Base-by-base conservation (phyloP, 495 filamentous ascomycete species). In the Chaetomium fimeti region DNA sequence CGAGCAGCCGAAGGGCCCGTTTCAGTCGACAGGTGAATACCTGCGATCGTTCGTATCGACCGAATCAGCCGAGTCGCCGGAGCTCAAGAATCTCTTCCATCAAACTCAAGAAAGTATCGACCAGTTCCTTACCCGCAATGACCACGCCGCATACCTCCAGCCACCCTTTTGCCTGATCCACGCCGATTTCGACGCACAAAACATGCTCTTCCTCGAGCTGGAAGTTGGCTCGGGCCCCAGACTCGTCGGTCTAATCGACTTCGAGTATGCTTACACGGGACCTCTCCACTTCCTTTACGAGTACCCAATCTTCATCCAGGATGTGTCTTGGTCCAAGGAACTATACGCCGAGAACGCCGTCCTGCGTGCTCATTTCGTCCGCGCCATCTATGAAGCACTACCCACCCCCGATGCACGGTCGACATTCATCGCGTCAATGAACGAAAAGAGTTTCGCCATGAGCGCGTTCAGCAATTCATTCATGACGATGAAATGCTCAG, bases 221-320 rank as follows among this genome's bases (percentile, higher is more conserved):
- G 0, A 36, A 11, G 36, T 42, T 22, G 40, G 57, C 57, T 32
- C 57, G 4, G 57, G 57, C 5, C 57, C 6, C 24, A 47, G 8
- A 59, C 45, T 51, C 8, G 11, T 28, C 27, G 45, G 58, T 0
- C 28, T 60, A 6, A 60, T 60, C 28, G 58, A 60, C 28, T 60
- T 60, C 25, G 58, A 60, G 28, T 51, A 60, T 16, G 27, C 58
- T 29, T 25, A 38, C 58, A 51, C 58, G 7, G 58, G 45, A 2
- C 45, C 58, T 11, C 58, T 51, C n/a, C 8, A 60, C 43, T 60
- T 51, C 29, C 28, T 60, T 6, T 60, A 60, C 28, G 58, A 60
- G n/a, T 51, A 60, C 45, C 58, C 58, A 18, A 51, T 60, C 27
- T 51, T 38, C 27, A 49, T 60, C 43, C 58, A 60, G 28, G 58